Percentiles rank a stretch among this genome's conserved stretches.
Conservation (phyloP, 345 rosid species). For the Eucalyptus grandis region DNA sequence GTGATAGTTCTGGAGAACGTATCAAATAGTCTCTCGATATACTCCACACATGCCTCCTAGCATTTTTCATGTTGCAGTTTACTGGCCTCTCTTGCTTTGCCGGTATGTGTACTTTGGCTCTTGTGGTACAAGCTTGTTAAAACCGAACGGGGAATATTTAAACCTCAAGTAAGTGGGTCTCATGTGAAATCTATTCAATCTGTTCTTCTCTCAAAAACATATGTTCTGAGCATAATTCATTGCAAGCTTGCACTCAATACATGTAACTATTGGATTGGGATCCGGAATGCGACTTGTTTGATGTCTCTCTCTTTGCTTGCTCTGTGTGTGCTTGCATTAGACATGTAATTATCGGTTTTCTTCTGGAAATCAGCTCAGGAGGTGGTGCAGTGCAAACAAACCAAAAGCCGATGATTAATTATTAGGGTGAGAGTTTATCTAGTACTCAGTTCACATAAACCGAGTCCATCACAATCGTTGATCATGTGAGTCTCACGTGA, state of each 20-base stretch:
- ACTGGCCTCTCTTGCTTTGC: neutral
- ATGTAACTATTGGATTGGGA: neutral
- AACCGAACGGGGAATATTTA: neutral
- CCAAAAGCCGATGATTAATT: rapidly evolving
- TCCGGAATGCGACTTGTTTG: neutral
- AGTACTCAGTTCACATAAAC: rapidly evolving
- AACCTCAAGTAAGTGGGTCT: neutral
- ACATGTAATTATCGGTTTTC: neutral
- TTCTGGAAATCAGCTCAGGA: neutral
- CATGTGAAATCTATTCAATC: rapidly evolving
- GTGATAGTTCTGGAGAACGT: neutral
- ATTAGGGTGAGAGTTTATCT: rapidly evolving
- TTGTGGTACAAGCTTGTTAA: neutral
- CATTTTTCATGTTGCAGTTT: no score
- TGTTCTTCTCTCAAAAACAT: neutral
- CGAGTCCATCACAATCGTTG: rapidly evolving
- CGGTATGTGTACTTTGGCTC: neutral
- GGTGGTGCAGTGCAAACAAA: neutral
- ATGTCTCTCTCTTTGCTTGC: neutral
- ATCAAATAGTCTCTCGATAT: neutral
- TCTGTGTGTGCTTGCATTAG: neutral
- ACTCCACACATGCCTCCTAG: neutral
- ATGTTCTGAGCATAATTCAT: neutral
- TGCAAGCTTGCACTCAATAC: neutral
- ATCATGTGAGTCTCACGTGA: neutral